Percentiles rank a stretch among this genome's conserved stretches.
Evolutionary conservation across 1,139 yeast species (phyloP).

Genomic region (Geotrichum fermentans): DNA sequence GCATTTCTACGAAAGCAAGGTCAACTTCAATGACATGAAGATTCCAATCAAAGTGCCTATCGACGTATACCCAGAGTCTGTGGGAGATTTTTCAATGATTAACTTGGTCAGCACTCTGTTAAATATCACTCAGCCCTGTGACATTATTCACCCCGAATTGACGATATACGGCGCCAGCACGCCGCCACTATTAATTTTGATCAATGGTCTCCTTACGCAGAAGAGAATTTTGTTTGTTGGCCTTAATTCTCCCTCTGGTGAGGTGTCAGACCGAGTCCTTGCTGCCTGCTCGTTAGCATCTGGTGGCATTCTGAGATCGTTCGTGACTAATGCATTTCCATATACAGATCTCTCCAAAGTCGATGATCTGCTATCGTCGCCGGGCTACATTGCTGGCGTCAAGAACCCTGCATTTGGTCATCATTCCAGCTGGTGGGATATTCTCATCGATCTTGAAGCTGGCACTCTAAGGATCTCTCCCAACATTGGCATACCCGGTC

Average conservation of each 20-base stretch:
- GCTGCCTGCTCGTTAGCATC: slow-evolving; percentile 51
- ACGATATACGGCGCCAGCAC: slow-evolving; percentile 53
- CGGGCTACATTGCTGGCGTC: slow-evolving; percentile 60
- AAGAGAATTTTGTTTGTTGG: slow-evolving; percentile 53
- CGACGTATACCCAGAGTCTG: slow-evolving; percentile 33
- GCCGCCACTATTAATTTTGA: slow-evolving; percentile 53
- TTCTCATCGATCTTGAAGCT: slow-evolving; percentile 52
- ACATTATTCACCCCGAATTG: slow-evolving; percentile 37
- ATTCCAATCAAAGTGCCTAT: slow-evolving; percentile 35
- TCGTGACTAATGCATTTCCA: slow-evolving; percentile 50
- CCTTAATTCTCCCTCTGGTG: slow-evolving; percentile 51
- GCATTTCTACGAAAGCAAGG: slow-evolving; percentile 36
- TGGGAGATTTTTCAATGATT: slow-evolving; percentile 34
- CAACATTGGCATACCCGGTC: slow-evolving; percentile 26
- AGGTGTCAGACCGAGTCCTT: slow-evolving; percentile 52
- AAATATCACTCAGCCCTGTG: slow-evolving; percentile 25
- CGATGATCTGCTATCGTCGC: slow-evolving; percentile 50
- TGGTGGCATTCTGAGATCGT: slow-evolving; percentile 54
- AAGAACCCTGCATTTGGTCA: slow-evolving; percentile 60
- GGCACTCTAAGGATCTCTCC: slow-evolving; percentile 42
- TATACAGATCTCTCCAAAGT: slow-evolving; percentile 59
- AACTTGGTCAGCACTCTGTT: slow-evolving; percentile 28
- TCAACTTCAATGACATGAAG: slow-evolving; percentile 33
- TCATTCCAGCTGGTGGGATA: slow-evolving; percentile 57
- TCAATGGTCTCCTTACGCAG: slow-evolving; percentile 56